Percentiles rank a stretch among this genome's conserved stretches.
Conservation (phyloP, 805 yeast genomes). For the Metschnikowia aberdeeniae region DNA sequence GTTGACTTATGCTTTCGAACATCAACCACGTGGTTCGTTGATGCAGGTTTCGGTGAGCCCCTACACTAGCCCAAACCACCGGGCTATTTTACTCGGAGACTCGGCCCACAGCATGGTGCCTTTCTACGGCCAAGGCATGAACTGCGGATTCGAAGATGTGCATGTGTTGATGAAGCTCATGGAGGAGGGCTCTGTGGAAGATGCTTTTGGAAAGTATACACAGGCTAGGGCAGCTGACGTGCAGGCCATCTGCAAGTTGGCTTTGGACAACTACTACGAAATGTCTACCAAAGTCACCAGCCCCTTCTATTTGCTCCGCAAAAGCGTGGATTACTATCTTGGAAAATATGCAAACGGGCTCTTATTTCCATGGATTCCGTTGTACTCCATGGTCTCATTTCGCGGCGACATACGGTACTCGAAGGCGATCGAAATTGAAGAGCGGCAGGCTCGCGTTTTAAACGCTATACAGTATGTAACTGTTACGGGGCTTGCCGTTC, state of each 20-base stretch:
- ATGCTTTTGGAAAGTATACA: constrained; percentile 56
- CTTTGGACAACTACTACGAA: constrained; percentile 76
- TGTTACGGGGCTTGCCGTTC: constrained; percentile 10
- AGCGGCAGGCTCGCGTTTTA: constrained; percentile 53
- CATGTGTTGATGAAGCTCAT: constrained; percentile 54
- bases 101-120: constrained; percentile 98
- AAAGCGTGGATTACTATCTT: constrained; percentile 61
- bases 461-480: constrained; percentile 22
- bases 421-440: constrained; percentile 53
- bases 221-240: constrained; percentile 58
- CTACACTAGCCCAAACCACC: constrained; percentile 58
- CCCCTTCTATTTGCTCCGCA: constrained; percentile 55
- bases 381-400: constrained; percentile 91
- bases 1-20: constrained; percentile 46
- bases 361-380: constrained; percentile 63
- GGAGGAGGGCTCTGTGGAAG: constrained; percentile 39
- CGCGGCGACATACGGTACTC: constrained; percentile 78
- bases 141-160: constrained; percentile 93
- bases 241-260: constrained; percentile 70
- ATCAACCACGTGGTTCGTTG: constrained; percentile 73
- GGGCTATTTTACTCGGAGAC: constrained; percentile 75
- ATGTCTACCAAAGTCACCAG: constrained; percentile 81
- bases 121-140: constrained; percentile 97
- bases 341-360: constrained; percentile 52
- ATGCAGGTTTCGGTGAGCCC: constrained; percentile 68